Percentiles rank a stretch among this genome's conserved stretches.
Conservation (phyloP, 495 filamentous ascomycete genomes). For the Podospora pseudocomata region DNA sequence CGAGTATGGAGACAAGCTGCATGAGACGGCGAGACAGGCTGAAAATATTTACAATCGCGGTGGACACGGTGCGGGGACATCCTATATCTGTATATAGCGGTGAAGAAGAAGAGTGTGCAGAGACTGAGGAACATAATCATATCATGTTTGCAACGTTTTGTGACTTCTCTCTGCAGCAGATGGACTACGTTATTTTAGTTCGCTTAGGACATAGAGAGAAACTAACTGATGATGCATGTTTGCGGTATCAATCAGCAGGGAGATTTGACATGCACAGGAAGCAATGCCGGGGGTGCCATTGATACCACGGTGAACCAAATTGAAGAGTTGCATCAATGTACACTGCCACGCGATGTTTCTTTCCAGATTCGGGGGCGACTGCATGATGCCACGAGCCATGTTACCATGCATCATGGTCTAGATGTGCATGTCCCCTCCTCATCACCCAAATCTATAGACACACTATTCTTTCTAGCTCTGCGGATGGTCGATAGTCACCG, state of each 20-base stretch:
- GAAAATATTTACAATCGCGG: background rate
- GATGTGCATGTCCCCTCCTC: background rate
- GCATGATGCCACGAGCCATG: background rate
- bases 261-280: background rate
- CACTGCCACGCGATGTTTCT: background rate
- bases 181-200: no score
- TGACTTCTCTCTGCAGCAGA: no score
- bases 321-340: background rate
- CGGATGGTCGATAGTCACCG: background rate
- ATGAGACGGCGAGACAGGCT: background rate
- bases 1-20: background rate
- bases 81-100: background rate
- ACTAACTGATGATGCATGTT: no score
- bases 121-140: no score
- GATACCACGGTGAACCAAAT: background rate
- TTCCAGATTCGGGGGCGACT: background rate
- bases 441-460: background rate
- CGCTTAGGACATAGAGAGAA: no score
- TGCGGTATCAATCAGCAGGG: background rate
- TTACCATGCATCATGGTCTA: background rate
- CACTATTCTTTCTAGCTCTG: background rate
- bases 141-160: no score
- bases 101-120: background rate
- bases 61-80: background rate
- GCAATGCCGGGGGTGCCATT: background rate